Base-by-base conservation (phyloP, 148 eudicot species). In the Hydrangea macrophylla region DNA sequence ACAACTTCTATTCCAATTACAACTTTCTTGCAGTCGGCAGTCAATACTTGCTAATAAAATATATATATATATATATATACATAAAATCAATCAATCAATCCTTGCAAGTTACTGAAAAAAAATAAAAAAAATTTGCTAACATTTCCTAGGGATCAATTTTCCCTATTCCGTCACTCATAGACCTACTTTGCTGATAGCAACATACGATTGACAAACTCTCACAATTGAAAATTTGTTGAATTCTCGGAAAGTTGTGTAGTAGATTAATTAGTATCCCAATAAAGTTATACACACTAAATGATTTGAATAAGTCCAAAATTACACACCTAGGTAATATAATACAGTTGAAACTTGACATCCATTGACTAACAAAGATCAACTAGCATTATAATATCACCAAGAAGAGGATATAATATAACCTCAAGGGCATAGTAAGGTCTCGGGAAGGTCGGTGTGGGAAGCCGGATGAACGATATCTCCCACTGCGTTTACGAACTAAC, bases 401-500 rank as follows among this genome's bases (percentile, higher is more conserved):
- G 20, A n/a, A 48, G 53, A 18, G 44, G 17, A 33, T n/a, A n/a
- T n/a, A n/a, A 60, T 54, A 68, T 26, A 70, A 95, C 99, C 99
- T 91, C 72, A 80, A 66, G 76, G 83, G 82, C 82, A 79, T 73
- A 78, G 73, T 78, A 79, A 75, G 70, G 9, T 66, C 55, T 40
- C 82, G 71, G 5, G 66, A 60, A 68, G 81, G 83, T 7, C 96
- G 89, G 58, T 68, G 80, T 70, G 97, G 90, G 76, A 91, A 87
- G 18, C 97, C 89, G 1, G 98, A 90, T 30, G 85, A 71, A 22
- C 84, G 77, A 70, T 76, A 73, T 70, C 73, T 82, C 33, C 88
- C 78, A 20, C 92, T 90, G 56, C 99, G 84, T 74, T 87, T 95
- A 23, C 99, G 96, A 58, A 95, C 99, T 73, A 87, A 74, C 71